These are phyloP conservation scores for Kodamaea jinghongensis DNA, from an alignment of 805 yeast genomes.

Conservation along the genomic window DNA sequence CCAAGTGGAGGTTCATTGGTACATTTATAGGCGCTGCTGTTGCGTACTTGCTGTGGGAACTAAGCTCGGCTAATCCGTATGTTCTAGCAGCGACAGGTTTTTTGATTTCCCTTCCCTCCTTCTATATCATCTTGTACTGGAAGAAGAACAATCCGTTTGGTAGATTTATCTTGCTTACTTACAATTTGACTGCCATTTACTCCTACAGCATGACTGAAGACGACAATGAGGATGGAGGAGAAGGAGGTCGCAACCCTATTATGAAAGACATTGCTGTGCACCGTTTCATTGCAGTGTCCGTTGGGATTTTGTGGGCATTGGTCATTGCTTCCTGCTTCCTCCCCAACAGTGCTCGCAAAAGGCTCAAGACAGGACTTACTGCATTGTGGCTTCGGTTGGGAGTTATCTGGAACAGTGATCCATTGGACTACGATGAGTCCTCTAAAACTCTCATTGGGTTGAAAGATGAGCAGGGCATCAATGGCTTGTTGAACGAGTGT, in stretches of 20 bases:
- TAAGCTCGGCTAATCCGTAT: slow-evolving; percentile 53
- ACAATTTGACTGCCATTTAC: slow-evolving; percentile 74
- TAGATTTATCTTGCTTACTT: slow-evolving; percentile 68
- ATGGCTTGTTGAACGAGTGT: slow-evolving; percentile 57
- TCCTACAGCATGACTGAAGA: slow-evolving; percentile 64
- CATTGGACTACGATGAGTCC: slow-evolving; percentile 45
- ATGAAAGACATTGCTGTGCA: slow-evolving; percentile 75
- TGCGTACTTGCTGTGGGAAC: slow-evolving; percentile 60
- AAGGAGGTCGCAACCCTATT: slow-evolving; percentile 69
- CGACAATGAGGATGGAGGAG: slow-evolving; percentile 57
- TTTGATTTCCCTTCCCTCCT: slow-evolving; percentile 45
- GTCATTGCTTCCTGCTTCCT: slow-evolving; percentile 61
- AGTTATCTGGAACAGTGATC: slow-evolving; percentile 75
- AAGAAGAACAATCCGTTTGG: slow-evolving; percentile 60
- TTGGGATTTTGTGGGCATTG: slow-evolving; percentile 78
- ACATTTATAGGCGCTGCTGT: slow-evolving; percentile 67
- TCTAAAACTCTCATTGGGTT: slow-evolving; percentile 37
- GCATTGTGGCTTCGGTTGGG: slow-evolving; percentile 79
- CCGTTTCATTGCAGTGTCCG: slow-evolving; percentile 66
- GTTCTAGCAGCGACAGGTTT: slow-evolving; percentile 51
- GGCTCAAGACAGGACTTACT: slow-evolving; percentile 63
- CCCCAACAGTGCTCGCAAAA: slow-evolving; percentile 73
- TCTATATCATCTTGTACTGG: slow-evolving; percentile 68
- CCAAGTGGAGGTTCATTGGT: slow-evolving; percentile 70
- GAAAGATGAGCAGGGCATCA: slow-evolving; percentile 46